Percentiles rank a stretch among this genome's conserved stretches.
Conservation (phyloP, 75 land plant species). For the Selaginella moellendorffii region DNA sequence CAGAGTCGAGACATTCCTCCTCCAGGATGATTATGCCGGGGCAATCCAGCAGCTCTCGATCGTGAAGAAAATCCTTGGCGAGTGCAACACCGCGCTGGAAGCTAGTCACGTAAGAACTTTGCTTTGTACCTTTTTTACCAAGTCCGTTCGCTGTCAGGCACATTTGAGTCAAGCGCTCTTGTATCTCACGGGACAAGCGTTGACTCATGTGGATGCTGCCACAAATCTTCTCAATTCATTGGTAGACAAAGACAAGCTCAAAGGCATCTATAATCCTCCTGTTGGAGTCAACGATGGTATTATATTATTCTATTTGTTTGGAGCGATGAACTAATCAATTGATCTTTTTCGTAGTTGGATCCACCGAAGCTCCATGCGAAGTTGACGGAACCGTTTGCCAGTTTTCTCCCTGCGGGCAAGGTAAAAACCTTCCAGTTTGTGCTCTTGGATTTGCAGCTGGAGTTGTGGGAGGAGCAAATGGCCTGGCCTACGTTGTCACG, state of each 20-base stretch:
- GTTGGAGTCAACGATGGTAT: background rate
- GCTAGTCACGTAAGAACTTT: background rate
- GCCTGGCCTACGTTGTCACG: constrained; percentile 18
- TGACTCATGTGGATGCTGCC: background rate
- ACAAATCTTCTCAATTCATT: background rate
- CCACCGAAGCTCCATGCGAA: background rate
- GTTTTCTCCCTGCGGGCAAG: constrained; percentile 15
- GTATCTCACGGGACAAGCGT: background rate
- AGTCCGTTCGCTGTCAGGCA: background rate
- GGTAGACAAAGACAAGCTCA: background rate
- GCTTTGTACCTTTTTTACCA: no score
- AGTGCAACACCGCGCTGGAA: background rate
- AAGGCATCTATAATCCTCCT: background rate
- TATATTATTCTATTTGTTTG: background rate
- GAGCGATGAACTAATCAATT: background rate
- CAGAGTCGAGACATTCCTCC: background rate
- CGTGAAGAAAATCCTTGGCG: background rate
- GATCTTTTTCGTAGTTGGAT: background rate
- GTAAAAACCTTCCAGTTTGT: constrained; percentile 9
- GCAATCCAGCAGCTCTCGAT: background rate
- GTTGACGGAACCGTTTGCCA: constrained; percentile 25
- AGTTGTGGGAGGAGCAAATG: constrained; percentile 27
- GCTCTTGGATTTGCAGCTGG: constrained; percentile 20
- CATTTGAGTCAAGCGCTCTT: background rate
- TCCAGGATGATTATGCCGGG: background rate